Percentiles rank a stretch among this genome's conserved stretches.
Evolutionary conservation across 495 filamentous ascomycete species (phyloP).

Genomic region (Collariella sp.): DNA sequence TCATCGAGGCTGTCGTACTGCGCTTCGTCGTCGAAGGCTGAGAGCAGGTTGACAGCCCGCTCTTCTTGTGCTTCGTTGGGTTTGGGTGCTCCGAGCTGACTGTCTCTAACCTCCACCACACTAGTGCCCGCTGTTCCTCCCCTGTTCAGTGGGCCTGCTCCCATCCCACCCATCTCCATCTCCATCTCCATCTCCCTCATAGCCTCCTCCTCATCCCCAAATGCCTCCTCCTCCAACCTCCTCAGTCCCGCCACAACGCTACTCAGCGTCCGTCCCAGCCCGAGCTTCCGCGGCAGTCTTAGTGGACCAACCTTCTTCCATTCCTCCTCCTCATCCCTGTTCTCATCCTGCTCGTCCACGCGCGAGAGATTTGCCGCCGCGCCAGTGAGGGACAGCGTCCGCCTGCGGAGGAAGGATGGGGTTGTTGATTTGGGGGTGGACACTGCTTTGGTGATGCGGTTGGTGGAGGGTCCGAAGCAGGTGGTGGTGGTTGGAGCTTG

Average conservation of each 20-base stretch:
- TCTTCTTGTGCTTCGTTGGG: background rate
- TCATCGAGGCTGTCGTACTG: conserved; percentile 43
- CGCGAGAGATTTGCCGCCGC: conserved; percentile 30
- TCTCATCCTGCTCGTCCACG: conserved; percentile 41
- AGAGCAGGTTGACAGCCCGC: conserved; percentile 38
- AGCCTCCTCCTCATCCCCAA: conserved; percentile 75
- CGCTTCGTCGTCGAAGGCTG: conserved; percentile 52
- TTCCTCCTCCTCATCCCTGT: conserved; percentile 26
- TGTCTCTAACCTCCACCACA: conserved; percentile 13
- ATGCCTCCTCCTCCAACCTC: conserved; percentile 66
- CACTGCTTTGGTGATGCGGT: conserved; percentile 14
- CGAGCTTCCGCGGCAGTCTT: conserved; percentile 53
- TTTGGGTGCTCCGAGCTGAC: background rate
- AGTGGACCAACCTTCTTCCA: conserved; percentile 39
- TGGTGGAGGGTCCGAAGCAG: conserved; percentile 29
- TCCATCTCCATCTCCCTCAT: conserved; percentile 65
- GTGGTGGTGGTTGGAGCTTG: conserved; percentile 22
- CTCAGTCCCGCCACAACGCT: conserved; percentile 68
- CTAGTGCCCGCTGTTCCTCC: conserved; percentile 29
- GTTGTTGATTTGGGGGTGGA: conserved; percentile 52
- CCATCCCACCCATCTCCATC: background rate
- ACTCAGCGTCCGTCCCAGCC: conserved; percentile 61
- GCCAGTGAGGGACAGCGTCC: background rate
- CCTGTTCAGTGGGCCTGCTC: background rate
- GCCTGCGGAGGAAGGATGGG: conserved; percentile 65